Base-by-base conservation (phyloP, 306 rosid genomes). In the Fragaria ananassa region DNA sequence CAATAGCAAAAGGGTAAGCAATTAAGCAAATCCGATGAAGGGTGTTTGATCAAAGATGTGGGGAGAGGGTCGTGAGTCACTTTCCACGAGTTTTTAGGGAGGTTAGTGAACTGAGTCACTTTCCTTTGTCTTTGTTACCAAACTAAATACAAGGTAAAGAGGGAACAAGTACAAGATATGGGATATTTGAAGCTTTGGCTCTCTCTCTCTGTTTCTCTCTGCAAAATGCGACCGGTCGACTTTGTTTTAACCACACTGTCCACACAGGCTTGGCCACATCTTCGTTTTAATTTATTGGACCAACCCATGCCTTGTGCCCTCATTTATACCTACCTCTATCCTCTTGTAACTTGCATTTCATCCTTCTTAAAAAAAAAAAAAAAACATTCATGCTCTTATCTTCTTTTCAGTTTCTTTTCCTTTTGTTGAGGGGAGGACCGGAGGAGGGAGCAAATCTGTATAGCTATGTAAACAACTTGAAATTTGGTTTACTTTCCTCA, bases 231-330 rank as follows among this genome's bases (percentile, higher is more conserved):
- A 46, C 34, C 41, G 1, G 47, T 44, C 3, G 2, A 45, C 0
- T 65, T 63, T 39, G 41, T 14, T 46, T 50, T 49, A 23, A 74
- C 79, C 76, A 61, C 51, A 10, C 31, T 49, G 15, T 68, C 79
- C 76, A 61, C 51, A 10, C 31, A n/a, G 21, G 56, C 12, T 39
- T 21, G 53, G 76, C 80, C 83, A 75, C 80, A 62, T 69, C 80
- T 60, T 35, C 45, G 2, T n/a, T 68, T 37, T 23, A 58, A 80
- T 80, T 49, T 35, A 69, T 80, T 75, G 72, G 67, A 74, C 53
- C 80, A 74, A 61, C 34, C 68, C 41, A 14, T 64, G n/a, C 65
- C 58, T 0, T 79, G 6, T 62, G 67, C 9, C n/a, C 7, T 17
- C 31, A 41, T 31, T 27, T 27, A 27, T 27, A 27, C 80, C 80